Evolutionary conservation across 2,329 filamentous ascomycete genomes (phyloP).

Genomic region (Bipolaris cookei): DNA sequence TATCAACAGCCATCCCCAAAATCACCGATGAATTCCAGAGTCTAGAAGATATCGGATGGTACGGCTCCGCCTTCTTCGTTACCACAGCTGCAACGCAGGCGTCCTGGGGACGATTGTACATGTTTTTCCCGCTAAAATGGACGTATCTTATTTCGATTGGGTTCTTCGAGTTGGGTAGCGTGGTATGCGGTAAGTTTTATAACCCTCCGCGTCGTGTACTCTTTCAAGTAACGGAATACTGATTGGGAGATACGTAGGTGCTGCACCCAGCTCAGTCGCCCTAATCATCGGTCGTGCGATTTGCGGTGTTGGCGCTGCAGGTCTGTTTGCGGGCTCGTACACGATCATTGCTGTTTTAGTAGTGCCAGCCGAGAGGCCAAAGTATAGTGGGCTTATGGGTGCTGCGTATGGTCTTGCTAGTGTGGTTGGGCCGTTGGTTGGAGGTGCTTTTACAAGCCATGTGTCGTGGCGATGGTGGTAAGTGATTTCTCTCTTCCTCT

Average conservation of each 20-base stretch:
- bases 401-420: conserved; percentile 45
- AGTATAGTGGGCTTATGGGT: conserved; percentile 48
- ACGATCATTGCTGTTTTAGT: conserved; percentile 53
- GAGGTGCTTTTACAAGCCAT: conserved; percentile 50
- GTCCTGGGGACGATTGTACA: conserved; percentile 21
- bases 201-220: background rate
- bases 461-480: conserved; percentile 52
- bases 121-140: conserved; percentile 25
- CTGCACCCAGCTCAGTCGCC: conserved; percentile 1
- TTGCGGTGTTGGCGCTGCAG: conserved; percentile 7
- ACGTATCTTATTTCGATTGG: conserved; percentile 13
- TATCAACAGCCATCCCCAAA: conserved; percentile 40
- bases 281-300: conserved; percentile 6
- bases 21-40: conserved; percentile 43
- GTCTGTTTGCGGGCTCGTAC: conserved; percentile 31
- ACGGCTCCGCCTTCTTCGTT: conserved; percentile 40
- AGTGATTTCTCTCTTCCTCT: background rate
- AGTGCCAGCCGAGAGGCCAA: conserved; percentile 50
- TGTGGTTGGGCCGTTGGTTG: conserved; percentile 52
- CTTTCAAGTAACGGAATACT: background rate
- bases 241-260: background rate
- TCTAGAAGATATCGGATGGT: conserved; percentile 42
- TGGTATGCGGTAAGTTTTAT: background rate
- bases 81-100: conserved; percentile 21
- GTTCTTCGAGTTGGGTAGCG: conserved; percentile 8